Evolutionary conservation across 1,284 basidiomycete species (phyloP), one percentile per base, ranked within the genome.

Genomic region (Papiliotrema fonsecae): DNA sequence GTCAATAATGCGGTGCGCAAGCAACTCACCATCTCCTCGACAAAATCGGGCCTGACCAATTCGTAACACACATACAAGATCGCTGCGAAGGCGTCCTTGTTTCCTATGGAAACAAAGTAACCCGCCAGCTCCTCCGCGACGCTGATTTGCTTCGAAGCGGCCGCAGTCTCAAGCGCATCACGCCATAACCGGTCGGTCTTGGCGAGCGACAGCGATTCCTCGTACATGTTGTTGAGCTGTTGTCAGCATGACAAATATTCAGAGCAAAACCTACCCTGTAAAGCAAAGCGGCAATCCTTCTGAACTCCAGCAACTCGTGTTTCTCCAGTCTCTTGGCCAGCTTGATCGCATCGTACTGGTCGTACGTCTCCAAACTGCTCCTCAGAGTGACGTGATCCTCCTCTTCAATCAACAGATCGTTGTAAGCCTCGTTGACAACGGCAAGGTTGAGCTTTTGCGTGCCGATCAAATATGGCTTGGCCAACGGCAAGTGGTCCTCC

Each of bases 371-470:
- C 56, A 98, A 91, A 21, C 88, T 92, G 67, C 91, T 91, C 13
- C 96, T 85, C 9, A 98, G 81, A 1, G 93, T 97, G 73, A 94
- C 91, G 77, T 91, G 92, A 73, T 98, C 94, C 74, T 98, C 96
- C 74, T 99, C 96, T 73, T 99, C 96, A 56, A 98, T 97, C 48
- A 98, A 78, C 28, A 98, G 77, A 63, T 92, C 88, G 68, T 97
- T 96, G 77, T 94, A 97, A 4, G 93, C 93, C 59, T 96, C 91
- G 69, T 98, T 99, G 66, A 99, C 91, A 18, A 92, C 89, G 64
- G 93, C 87, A 42, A 98, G 82, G 74, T 98, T 97, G 65, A 94
- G 81, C 84, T 92, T 86, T 78, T 98, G 94, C 24, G 97, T 92
- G 37, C 91, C 88, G 65, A 97, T 94, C 52, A 99, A 85, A 76